Base-by-base conservation (phyloP, 495 filamentous ascomycete genomes). In the Aspergillus bertholletiae region DNA sequence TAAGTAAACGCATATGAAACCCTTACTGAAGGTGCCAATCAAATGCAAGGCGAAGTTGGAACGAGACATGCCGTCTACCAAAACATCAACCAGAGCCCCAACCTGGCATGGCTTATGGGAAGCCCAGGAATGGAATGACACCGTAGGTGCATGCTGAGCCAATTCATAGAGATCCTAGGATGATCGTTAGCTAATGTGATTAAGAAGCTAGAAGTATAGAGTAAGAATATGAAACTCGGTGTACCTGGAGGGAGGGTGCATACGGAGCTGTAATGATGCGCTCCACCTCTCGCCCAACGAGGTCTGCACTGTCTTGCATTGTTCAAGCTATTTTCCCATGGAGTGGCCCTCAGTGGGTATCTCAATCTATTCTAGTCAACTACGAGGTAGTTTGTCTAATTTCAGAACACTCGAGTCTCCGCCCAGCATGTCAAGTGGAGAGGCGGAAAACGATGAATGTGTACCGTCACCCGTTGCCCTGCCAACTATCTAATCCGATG, bases 21-120 rank as follows among this genome's bases (percentile, higher is more conserved):
- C 30, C 69, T 56, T 62, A 81, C 79, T 67, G 32, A 82, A 71
- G 12, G 47, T 59, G 4, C 61, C 26, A 18, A 83, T 50, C 9
- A 81, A 44, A 17, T 66, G 63, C 27, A 81, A 46, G 15, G 72
- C 68, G 24, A 69, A 67, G 1, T 64, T 65, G 30, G 74, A 77
- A 37, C 62, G 70, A 7, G 76, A 69, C 8, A 80, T 58, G 7
- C 71, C 68, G 40, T 82, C 77, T 15, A 80, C 61, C 34, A 79
- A 54, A 34, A 74, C 60, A 34, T 73, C 67, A 22, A 62, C 73
- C 13, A 83, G 49, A 24, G 66, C 46, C 2, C 65, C 67, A 20
- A 79, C 58, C 51, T 79, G 75, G 54, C 80, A 81, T 26, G 67
- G 70, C 54, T 80, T 81, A 40, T 64, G 69, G 17, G 60, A 49